Evolutionary conservation across 2,329 filamentous ascomycete genomes (phyloP).

Genomic region (Pseudogymnoascus sp.): DNA sequence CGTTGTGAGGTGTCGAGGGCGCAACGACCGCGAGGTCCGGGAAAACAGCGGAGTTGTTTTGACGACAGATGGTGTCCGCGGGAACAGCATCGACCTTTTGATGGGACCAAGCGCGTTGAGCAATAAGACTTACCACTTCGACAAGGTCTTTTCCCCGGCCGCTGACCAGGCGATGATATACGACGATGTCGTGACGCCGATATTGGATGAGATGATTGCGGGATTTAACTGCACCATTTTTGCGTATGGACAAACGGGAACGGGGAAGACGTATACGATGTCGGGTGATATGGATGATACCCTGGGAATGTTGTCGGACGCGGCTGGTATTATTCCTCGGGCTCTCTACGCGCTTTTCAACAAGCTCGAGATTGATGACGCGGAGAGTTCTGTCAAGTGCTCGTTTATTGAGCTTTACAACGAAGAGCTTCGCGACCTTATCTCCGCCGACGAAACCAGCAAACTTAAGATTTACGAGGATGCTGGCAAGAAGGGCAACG

Average conservation of each 20-base stretch:
- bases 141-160: slow-evolving; percentile 92
- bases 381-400: slow-evolving; percentile 87
- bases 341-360: slow-evolving; percentile 81
- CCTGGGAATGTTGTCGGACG: slow-evolving; percentile 77
- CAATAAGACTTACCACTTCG: slow-evolving; percentile 95
- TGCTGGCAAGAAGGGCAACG: slow-evolving; percentile 74
- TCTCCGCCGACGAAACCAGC: slow-evolving; percentile 69
- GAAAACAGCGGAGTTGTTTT: slow-evolving; percentile 95
- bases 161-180: slow-evolving; percentile 92
- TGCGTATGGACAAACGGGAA: slow-evolving; percentile 95
- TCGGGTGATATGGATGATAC: slow-evolving; percentile 92
- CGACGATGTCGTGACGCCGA: slow-evolving; percentile 89
- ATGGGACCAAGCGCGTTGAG: slow-evolving; percentile 90
- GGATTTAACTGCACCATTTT: slow-evolving; percentile 99
- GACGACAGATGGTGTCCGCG: slow-evolving; percentile 78
- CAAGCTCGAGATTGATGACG: slow-evolving; percentile 70
- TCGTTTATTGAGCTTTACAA: slow-evolving; percentile 99
- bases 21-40: slow-evolving; percentile 83
- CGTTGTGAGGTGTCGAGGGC: slow-evolving; percentile 86
- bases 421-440: slow-evolving; percentile 86
- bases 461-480: slow-evolving; percentile 98
- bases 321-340: slow-evolving; percentile 89
- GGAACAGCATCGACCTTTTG: slow-evolving; percentile 73
- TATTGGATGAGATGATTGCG: slow-evolving; percentile 88
- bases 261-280: slow-evolving; percentile 99